Evolutionary conservation across 805 yeast genomes (phyloP).

Genomic region (Debaryomyces hansenii): DNA sequence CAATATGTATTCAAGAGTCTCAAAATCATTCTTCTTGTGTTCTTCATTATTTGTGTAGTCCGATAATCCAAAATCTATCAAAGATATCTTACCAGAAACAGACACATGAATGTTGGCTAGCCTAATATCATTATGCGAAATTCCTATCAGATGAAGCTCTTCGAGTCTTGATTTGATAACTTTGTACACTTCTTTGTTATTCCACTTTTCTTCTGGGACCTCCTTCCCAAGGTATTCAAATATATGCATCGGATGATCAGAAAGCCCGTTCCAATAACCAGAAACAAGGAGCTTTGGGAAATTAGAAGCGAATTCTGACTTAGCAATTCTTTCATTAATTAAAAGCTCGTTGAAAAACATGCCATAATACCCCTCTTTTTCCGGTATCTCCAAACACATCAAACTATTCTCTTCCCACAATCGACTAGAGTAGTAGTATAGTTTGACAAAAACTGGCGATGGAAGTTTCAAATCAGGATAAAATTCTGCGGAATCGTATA

Average conservation of each 20-base stretch:
- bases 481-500: background rate
- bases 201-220: background rate
- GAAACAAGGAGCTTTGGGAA: slow-evolving; percentile 2
- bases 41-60: background rate
- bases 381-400: too few species aligned
- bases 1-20: background rate
- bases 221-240: background rate
- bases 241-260: background rate
- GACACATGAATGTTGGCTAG: background rate
- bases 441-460: slow-evolving; percentile 1
- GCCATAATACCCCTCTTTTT: too few species aligned
- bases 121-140: slow-evolving; percentile 1
- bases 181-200: background rate
- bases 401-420: too few species aligned
- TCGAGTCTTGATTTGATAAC: background rate
- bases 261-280: slow-evolving; percentile 2
- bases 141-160: slow-evolving; percentile 1
- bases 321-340: slow-evolving; percentile 1
- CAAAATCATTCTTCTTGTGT: background rate
- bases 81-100: background rate
- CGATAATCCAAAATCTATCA: slow-evolving; percentile 3
- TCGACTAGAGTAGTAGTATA: slow-evolving; percentile 1
- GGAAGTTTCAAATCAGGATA: slow-evolving; percentile 4
- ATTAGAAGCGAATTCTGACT: slow-evolving; percentile 1
- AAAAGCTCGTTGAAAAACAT: background rate